These are phyloP conservation scores for Pistacia atlantica DNA, from an alignment of 345 rosid species.

Conservation along the genomic window DNA sequence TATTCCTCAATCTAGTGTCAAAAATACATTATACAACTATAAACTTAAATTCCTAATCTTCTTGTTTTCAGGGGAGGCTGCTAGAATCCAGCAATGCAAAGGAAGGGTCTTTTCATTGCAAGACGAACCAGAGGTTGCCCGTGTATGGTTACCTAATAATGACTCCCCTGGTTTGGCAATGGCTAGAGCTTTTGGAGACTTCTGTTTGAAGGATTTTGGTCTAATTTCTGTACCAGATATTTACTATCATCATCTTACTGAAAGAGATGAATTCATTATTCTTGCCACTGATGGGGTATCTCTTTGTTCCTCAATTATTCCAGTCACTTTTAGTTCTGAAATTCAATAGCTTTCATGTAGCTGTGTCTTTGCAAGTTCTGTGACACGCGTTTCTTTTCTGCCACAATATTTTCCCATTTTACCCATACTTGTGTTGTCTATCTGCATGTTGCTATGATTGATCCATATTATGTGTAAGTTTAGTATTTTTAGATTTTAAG, in stretches of 20 bases:
- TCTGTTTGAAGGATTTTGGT: conserved; percentile 97
- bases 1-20: conserved; percentile 7
- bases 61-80: conserved; percentile 74
- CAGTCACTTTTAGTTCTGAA: not conserved
- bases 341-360: not conserved
- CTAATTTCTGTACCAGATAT: conserved; percentile 89
- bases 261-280: conserved; percentile 78
- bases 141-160: conserved; percentile 95
- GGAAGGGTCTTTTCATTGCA: conserved; percentile 97
- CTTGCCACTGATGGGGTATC: conserved; percentile 96
- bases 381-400: not conserved
- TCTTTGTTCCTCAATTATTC: conserved; percentile 13
- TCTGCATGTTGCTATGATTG: not conserved
- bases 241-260: conserved; percentile 59
- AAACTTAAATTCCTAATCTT: not conserved
- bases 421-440: not conserved
- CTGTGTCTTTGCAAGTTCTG: not conserved
- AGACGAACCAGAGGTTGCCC: conserved; percentile 98
- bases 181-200: conserved; percentile 99
- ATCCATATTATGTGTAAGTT: not conserved
- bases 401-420: conserved; percentile 9
- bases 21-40: not conserved
- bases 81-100: conserved; percentile 86
- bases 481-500: not conserved
- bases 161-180: conserved; percentile 98